Evolutionary conservation across 1,139 yeast species (phyloP), one percentile per base, ranked within the genome.

Genomic region (Protomyces pachydermus): DNA sequence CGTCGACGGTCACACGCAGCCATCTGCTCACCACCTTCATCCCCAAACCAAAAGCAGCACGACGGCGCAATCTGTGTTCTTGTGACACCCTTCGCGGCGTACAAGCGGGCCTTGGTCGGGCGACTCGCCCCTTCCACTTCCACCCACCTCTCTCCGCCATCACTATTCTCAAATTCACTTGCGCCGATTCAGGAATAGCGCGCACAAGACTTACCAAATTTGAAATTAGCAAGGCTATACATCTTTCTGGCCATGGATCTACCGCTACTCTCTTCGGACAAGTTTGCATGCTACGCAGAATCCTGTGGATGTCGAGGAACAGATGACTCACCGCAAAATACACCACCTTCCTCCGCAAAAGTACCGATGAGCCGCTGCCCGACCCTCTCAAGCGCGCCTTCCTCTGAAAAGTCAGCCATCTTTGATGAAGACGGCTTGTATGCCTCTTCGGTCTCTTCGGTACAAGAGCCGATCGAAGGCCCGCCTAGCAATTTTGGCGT

Each of bases 401-500:
- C 54, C 20, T n/a, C 39, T 14, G n/a, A 25, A n/a, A 16, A 16
- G n/a, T 34, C 20, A 14, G n/a, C 23, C 37, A 25, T 16, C 14
- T 46, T 34, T 23, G 60, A 46, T 35, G 32, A 28, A 16, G 42
- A 39, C 37, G 39, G 5, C 8, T 32, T 16, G 20, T 54, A 28
- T 23, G 38, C 54, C 4, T 35, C 45, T n/a, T 18, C 16, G n/a
- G 23, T 16, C n/a, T 20, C 45, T 32, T 20, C 34, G 3, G 39
- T 23, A 56, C 34, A 18, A 16, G 48, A 54, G 14, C 12, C 18
- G 35, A 23, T 54, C n/a, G 14, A 10, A 18, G 10, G 48, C n/a
- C 52, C 51, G 42, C 66, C 66, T 6, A 58, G 20, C 28, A 93
- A 93, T 76, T 93, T 93, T 75, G 84, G 96, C 14, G 85, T 88